Percentiles rank a stretch among this genome's conserved stretches.
Conservation (phyloP, 129 eudicot species). For the Flaveria trinervia region DNA sequence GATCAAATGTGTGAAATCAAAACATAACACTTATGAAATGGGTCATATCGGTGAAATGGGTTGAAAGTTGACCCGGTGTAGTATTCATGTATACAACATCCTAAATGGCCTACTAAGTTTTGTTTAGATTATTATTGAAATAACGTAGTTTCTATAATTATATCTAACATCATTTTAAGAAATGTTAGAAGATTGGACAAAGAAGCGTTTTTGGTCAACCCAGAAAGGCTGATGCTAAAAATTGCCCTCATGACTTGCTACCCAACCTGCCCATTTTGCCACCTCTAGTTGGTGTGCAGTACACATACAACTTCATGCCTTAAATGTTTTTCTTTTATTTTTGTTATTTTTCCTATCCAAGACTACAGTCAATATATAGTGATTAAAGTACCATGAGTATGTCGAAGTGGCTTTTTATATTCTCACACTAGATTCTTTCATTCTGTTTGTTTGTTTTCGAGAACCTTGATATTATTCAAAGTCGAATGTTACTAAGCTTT, state of each 20-base stretch:
- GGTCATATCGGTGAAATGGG: background rate
- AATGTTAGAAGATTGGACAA: background rate
- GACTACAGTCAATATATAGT: background rate
- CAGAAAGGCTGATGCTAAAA: background rate
- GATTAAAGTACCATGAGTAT: background rate
- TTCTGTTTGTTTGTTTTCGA: background rate
- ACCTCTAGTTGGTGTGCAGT: slow-evolving; percentile 11
- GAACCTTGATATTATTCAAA: slow-evolving; percentile 11
- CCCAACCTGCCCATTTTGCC: background rate
- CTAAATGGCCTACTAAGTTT: background rate
- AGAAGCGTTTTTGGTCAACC: background rate
- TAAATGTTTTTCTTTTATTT: slow-evolving; percentile 6
- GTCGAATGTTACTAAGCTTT: slow-evolving; percentile 19
- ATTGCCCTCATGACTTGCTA: background rate
- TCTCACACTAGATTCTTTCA: background rate
- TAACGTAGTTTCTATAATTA: background rate
- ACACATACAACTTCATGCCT: background rate
- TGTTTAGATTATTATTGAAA: background rate
- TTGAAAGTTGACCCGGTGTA: background rate
- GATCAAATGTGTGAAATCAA: background rate
- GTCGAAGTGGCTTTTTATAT: background rate
- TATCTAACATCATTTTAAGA: background rate
- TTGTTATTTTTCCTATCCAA: background rate
- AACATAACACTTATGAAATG: background rate
- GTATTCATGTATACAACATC: background rate